Conservation (phyloP, 495 filamentous ascomycete genomes). For the Melanomma pulvis-pyrius region DNA sequence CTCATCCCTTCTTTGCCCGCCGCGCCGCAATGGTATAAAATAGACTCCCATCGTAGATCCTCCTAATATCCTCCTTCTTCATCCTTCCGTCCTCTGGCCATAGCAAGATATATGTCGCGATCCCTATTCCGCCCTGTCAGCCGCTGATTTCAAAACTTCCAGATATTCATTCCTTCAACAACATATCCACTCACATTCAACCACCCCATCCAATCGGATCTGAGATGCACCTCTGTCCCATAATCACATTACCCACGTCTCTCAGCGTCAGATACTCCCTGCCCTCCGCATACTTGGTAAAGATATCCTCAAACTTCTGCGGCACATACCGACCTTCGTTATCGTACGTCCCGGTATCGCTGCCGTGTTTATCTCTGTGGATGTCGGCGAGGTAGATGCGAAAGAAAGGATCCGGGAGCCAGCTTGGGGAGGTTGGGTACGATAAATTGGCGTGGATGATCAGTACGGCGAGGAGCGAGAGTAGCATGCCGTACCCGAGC, state of each 20-base stretch:
- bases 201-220: slow-evolving; percentile 24
- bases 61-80: slow-evolving; percentile 29
- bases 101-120: slow-evolving; percentile 37
- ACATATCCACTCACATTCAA: neutral
- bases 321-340: slow-evolving; percentile 21
- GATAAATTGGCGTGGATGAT: slow-evolving; percentile 30
- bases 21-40: slow-evolving; percentile 23
- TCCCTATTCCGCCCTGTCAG: slow-evolving; percentile 19
- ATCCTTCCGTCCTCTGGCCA: slow-evolving; percentile 28
- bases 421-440: slow-evolving; percentile 15
- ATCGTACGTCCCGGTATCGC: slow-evolving; percentile 26
- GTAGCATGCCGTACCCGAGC: slow-evolving; percentile 51
- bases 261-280: slow-evolving; percentile 21
- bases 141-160: neutral
- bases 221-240: slow-evolving; percentile 1
- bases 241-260: slow-evolving; percentile 12
- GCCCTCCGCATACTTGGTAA: slow-evolving; percentile 24
- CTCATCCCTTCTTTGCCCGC: slow-evolving; percentile 2
- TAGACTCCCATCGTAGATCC: slow-evolving; percentile 31
- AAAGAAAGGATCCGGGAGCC: slow-evolving; percentile 31
- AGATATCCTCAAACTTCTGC: slow-evolving; percentile 34
- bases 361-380: slow-evolving; percentile 31
- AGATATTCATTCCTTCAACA: neutral
- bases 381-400: slow-evolving; percentile 19
- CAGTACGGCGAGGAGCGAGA: slow-evolving; percentile 21